Evolutionary conservation across 257 asterid genomes (phyloP).

Genomic region (Oldenlandia corymbosa): DNA sequence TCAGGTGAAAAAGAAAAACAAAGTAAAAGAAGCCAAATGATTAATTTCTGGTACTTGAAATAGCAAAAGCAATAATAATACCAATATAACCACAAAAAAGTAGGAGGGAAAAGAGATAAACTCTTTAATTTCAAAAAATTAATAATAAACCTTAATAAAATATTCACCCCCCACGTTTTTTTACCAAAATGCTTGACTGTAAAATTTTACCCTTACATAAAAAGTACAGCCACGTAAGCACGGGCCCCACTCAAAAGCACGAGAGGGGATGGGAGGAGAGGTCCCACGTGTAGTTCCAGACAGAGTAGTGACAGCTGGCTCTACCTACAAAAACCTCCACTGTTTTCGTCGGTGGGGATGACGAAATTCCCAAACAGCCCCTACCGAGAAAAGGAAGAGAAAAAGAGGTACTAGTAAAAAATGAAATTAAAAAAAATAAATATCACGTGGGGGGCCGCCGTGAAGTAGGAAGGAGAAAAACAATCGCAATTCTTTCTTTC

Average conservation of each 20-base stretch:
- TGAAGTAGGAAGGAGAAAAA: not conserved
- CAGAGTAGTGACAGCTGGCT: slow-evolving; percentile 11
- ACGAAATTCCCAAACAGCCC: not conserved
- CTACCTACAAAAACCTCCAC: not conserved
- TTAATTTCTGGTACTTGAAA: too few species aligned
- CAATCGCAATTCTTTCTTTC: not conserved
- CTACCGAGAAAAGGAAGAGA: not conserved
- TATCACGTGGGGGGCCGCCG: slow-evolving; percentile 10
- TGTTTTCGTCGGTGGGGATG: slow-evolving; percentile 16
- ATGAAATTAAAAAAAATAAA: not conserved
- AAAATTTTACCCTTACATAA: too few species aligned
- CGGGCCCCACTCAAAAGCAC: not conserved
- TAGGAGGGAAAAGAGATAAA: too few species aligned
- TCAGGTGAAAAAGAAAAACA: too few species aligned
- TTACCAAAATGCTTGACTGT: too few species aligned
- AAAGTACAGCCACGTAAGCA: slow-evolving; percentile 8
- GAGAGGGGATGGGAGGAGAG: not conserved
- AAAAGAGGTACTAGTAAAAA: not conserved
- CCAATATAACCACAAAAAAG: too few species aligned
- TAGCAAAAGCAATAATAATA: too few species aligned
- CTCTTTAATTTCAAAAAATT: too few species aligned
- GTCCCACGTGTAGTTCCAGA: slow-evolving; percentile 7
- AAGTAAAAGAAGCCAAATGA: too few species aligned
- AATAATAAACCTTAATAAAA: too few species aligned
- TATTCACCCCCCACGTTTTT: too few species aligned